Base-by-base conservation (phyloP, 768 basidiomycete species). In the Boletales sp. region DNA sequence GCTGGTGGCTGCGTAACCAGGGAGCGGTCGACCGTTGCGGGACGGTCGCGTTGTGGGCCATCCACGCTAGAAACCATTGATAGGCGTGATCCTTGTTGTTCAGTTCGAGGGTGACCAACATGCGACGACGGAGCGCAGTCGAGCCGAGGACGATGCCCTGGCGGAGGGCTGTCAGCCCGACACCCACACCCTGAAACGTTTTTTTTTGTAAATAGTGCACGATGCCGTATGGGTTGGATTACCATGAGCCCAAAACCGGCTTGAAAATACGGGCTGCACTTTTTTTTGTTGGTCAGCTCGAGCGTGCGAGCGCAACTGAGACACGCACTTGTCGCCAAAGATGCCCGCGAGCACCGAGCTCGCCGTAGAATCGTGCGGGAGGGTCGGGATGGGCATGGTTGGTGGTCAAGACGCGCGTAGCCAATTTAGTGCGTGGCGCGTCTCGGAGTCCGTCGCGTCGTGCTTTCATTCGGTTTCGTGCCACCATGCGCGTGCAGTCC, bases 191-290 rank as follows among this genome's bases (percentile, higher is more conserved):
- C 95, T 98, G 34, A 40, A 37, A 39, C n/a, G 13, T 3, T 35
- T 11, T 6, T 3, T 21, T 58, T 48, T 12, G 39, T 17, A 19
- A 31, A 10, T 31, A 29, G 18, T 19, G 1, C 40, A 24, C 17
- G 15, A 36, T 53, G 40, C 14, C 30, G 21, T 21, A 21, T 17
- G 40, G 30, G 27, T 31, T 21, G 14, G 18, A 71, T 50, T 57
- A 94, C 95, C 94, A 98, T 94, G 34, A 99, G 80, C 32, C 95
- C 97, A 61, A 97, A 97, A 24, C 97, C 95, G 42, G 95, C 97
- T 65, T 95, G 91, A 65, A 99, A 98, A 73, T 93, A 94, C 34
- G 93, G 95, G 66, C 97, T 99, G 60, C 63, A 60, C 71, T 78
- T 79, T 71, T 62, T 21, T 21, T 21, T 21, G 21, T 21, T 21